Percentiles rank a stretch among this genome's conserved stretches.
These are phyloP conservation scores for Phyllosticta capitalensis DNA, from an alignment of 2,329 filamentous ascomycete species.

Conservation along the genomic window DNA sequence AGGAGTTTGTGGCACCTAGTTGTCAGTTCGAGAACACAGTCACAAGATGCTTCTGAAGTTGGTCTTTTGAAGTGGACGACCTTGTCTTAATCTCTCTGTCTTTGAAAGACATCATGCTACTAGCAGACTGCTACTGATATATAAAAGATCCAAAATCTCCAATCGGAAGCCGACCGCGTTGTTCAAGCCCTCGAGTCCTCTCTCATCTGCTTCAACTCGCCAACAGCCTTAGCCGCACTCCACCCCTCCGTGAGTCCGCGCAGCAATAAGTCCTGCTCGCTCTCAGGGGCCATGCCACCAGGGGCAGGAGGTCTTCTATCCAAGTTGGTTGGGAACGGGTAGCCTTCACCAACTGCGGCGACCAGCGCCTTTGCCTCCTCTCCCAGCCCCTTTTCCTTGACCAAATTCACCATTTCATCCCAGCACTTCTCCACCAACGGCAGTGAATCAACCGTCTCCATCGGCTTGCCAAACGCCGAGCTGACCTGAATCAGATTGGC, in stretches of 20 bases:
- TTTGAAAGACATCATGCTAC: too few relatives aligned
- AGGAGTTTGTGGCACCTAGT: too few relatives aligned
- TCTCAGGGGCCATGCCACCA: slow-evolving; percentile 51
- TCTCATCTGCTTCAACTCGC: slow-evolving; percentile 30
- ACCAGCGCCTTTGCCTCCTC: slow-evolving; percentile 40
- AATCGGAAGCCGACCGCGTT: neutral
- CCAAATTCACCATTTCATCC: slow-evolving; percentile 26
- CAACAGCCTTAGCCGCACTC: slow-evolving; percentile 32
- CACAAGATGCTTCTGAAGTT: too few relatives aligned
- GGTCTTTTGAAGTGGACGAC: too few relatives aligned
- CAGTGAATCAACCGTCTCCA: slow-evolving; percentile 50
- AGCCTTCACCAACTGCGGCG: slow-evolving; percentile 46
- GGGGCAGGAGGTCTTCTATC: slow-evolving; percentile 47
- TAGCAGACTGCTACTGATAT: too few relatives aligned
- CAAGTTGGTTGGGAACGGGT: slow-evolving; percentile 54
- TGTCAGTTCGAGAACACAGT: too few relatives aligned
- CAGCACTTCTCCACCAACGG: slow-evolving; percentile 40
- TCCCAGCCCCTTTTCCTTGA: slow-evolving; percentile 26
- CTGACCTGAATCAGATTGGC: slow-evolving; percentile 56
- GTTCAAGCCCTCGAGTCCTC: slow-evolving; percentile 21
- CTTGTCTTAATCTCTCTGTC: too few relatives aligned
- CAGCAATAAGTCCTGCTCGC: slow-evolving; percentile 45
- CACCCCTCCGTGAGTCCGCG: slow-evolving; percentile 35
- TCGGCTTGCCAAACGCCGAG: slow-evolving; percentile 53
- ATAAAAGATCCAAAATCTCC: too few relatives aligned